phyloP scores from a whole-genome alignment of 1,284 basidiomycete genomes.

The Cutaneotrichosporon curvatum region DNA sequence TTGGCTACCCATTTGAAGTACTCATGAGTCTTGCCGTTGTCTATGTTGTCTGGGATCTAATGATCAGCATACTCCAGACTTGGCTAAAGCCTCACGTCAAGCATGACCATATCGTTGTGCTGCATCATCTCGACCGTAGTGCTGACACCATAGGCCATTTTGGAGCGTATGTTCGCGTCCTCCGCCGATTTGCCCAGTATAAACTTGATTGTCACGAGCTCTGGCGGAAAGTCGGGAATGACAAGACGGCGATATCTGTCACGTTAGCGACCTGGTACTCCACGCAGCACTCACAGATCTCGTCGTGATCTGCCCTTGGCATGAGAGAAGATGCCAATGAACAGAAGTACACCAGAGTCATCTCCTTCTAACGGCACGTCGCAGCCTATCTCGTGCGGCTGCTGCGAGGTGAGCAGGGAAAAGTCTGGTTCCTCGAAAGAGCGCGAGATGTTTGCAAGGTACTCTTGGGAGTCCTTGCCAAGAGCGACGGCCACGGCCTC shows the following conservation, averaged over 20 bases:
- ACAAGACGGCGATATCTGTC: slow-evolving; percentile 33
- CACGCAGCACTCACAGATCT: slow-evolving; percentile 42
- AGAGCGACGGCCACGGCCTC: too few relatives aligned
- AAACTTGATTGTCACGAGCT: slow-evolving; percentile 44
- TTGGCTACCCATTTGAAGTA: slow-evolving; percentile 46
- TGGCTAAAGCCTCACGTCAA: too few relatives aligned
- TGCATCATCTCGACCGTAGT: slow-evolving; percentile 35
- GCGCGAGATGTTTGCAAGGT: slow-evolving; percentile 4
- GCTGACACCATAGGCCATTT: slow-evolving; percentile 3
- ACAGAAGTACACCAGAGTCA: slow-evolving; percentile 36
- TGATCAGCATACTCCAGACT: slow-evolving; percentile 7
- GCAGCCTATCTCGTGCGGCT: slow-evolving; percentile 45
- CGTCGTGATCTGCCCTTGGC: slow-evolving; percentile 31
- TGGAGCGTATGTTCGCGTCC: too few relatives aligned
- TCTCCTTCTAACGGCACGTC: slow-evolving; percentile 35
- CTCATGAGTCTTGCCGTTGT: slow-evolving; percentile 46
- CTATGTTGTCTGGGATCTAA: slow-evolving; percentile 45
- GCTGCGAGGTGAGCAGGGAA: slow-evolving; percentile 34
- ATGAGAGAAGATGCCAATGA: slow-evolving; percentile 44
- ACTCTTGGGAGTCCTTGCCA: too few relatives aligned
- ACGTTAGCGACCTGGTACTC: too few relatives aligned
- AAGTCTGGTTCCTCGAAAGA: slow-evolving; percentile 47
- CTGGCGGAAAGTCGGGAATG: slow-evolving; percentile 39
- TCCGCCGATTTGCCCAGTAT: slow-evolving; percentile 36
- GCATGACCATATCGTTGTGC: slow-evolving; percentile 43